Percentiles rank a stretch among this genome's conserved stretches.
Evolutionary conservation across 2,329 filamentous ascomycete genomes (phyloP).

Genomic region (Taxawa tesnikishii): DNA sequence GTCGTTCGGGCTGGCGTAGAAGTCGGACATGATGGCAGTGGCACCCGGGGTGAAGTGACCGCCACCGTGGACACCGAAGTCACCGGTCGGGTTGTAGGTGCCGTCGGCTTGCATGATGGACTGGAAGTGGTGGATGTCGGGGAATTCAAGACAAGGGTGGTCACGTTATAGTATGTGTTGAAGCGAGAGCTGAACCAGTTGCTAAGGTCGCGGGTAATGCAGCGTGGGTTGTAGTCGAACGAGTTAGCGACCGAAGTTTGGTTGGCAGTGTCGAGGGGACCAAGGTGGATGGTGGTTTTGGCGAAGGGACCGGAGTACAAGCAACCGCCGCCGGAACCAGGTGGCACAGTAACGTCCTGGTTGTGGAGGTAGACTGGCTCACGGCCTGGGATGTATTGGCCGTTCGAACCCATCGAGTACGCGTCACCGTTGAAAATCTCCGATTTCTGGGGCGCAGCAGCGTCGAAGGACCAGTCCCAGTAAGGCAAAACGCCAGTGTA

Average conservation of each 20-base stretch:
- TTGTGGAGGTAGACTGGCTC: constrained; percentile 14
- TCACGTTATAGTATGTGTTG: constrained; percentile 7
- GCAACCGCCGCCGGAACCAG: constrained; percentile 40
- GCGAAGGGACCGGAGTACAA: constrained; percentile 34
- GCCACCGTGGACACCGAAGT: constrained; percentile 24
- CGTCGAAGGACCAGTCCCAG: constrained; percentile 38
- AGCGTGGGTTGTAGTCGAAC: constrained; percentile 9
- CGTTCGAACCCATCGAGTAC: constrained; percentile 18
- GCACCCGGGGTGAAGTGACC: constrained; percentile 34
- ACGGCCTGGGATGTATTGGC: constrained; percentile 5
- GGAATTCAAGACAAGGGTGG: constrained; percentile 8
- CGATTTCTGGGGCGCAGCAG: constrained; percentile 26
- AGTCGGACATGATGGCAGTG: constrained; percentile 31
- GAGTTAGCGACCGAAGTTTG: constrained; percentile 5
- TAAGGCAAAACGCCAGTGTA: constrained; percentile 31
- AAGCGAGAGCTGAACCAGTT: constrained; percentile 4
- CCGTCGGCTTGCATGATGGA: constrained; percentile 12
- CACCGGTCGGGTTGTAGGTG: constrained; percentile 8
- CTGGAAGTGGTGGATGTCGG: constrained; percentile 7
- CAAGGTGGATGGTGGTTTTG: constrained; percentile 8
- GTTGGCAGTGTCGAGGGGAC: constrained; percentile 5
- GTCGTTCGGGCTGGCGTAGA: constrained; percentile 28
- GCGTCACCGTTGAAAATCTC: constrained; percentile 41
- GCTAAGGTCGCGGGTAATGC: constrained; percentile 8
- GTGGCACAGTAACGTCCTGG: constrained; percentile 20